Percentiles rank a stretch among this genome's conserved stretches.
Evolutionary conservation across 192 early-diverging fungal genomes (phyloP).

Genomic region (Phlyctochytrium arcticum): DNA sequence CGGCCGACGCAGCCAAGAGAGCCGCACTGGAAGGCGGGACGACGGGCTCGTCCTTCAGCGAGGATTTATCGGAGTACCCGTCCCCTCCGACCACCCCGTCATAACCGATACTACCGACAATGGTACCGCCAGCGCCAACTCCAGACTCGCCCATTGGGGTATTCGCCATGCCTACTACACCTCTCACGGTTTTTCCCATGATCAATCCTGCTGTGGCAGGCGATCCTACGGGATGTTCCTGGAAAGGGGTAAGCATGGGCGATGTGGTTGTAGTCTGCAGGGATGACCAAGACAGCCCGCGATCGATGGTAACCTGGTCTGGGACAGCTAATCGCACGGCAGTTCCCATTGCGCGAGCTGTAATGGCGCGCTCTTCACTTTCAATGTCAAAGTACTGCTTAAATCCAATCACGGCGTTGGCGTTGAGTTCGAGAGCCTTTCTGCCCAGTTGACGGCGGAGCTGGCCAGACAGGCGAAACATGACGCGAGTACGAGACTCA

Average conservation of each 20-base stretch:
- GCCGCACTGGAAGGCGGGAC: background rate
- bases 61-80: background rate
- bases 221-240: background rate
- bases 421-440: constrained; percentile 69
- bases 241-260: constrained; percentile 9
- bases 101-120: too few species aligned
- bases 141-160: background rate
- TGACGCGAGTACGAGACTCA: constrained; percentile 64
- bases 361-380: constrained; percentile 65
- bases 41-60: background rate
- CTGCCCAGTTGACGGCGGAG: constrained; percentile 69
- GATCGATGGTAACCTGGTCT: constrained; percentile 25
- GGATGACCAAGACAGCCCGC: constrained; percentile 23
- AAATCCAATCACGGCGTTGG: constrained; percentile 71
- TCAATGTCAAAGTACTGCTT: constrained; percentile 76
- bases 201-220: background rate
- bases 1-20: constrained; percentile 7
- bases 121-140: too few species aligned
- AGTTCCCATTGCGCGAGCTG: constrained; percentile 70
- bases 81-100: too few species aligned
- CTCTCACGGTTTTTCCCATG: too few species aligned
- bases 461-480: constrained; percentile 67
- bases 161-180: too few species aligned
- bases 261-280: constrained; percentile 15
- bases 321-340: constrained; percentile 57